These are phyloP conservation scores for Zygoascus hellenicus DNA, from an alignment of 1,139 yeast genomes.

Conservation along the genomic window DNA sequence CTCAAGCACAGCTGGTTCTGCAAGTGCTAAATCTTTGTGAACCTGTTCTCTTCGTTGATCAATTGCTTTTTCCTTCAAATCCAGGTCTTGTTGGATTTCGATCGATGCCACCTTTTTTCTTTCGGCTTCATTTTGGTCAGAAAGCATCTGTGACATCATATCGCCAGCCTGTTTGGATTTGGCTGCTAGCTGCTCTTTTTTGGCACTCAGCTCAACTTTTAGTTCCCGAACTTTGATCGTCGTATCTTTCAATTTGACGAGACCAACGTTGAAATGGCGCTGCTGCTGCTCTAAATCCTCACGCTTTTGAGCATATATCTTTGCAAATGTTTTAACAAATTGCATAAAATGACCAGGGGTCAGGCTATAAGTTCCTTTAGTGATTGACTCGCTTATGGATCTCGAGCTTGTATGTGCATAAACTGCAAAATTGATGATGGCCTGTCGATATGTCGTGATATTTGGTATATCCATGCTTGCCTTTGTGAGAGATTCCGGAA, in stretches of 20 bases:
- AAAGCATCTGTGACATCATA: slow-evolving; percentile 72
- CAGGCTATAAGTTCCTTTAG: slow-evolving; percentile 14
- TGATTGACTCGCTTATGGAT: slow-evolving; percentile 5
- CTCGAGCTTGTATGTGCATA: slow-evolving; percentile 35
- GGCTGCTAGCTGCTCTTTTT: slow-evolving; percentile 43
- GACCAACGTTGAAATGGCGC: slow-evolving; percentile 65
- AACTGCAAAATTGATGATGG: slow-evolving; percentile 45
- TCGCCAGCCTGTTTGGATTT: slow-evolving; percentile 67
- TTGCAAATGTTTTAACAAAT: slow-evolving; percentile 45
- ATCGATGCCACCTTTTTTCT: slow-evolving; percentile 81
- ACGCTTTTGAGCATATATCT: slow-evolving; percentile 42
- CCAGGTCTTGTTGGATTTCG: slow-evolving; percentile 65
- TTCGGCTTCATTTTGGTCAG: slow-evolving; percentile 89
- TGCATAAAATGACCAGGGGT: slow-evolving; percentile 57
- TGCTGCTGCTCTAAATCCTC: slow-evolving; percentile 57
- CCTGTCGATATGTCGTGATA: slow-evolving; percentile 39
- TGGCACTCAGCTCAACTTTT: slow-evolving; percentile 48
- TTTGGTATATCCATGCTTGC: neutral
- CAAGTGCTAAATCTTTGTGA: slow-evolving; percentile 57
- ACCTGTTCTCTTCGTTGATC: slow-evolving; percentile 52
- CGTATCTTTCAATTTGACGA: slow-evolving; percentile 72
- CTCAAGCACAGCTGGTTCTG: slow-evolving; percentile 79
- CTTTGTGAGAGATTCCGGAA: slow-evolving; percentile 29
- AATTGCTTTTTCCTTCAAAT: slow-evolving; percentile 60
- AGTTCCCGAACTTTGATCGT: slow-evolving; percentile 65